Conservation (phyloP, 2,329 filamentous ascomycete species). For the Tolypocladium inflatum region DNA sequence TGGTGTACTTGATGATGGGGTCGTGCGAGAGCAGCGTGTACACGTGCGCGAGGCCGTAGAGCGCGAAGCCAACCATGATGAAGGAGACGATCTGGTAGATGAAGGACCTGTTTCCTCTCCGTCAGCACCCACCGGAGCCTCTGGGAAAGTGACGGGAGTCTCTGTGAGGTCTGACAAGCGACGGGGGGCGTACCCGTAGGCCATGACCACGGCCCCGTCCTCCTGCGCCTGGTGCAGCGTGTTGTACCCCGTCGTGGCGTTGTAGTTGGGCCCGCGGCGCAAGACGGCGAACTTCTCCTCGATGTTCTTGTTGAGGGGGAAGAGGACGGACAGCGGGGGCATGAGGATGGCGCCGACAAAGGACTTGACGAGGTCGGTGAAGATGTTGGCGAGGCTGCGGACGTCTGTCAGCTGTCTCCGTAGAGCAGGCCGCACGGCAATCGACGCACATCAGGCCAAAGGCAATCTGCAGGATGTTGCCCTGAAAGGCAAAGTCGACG, state of each 20-base stretch:
- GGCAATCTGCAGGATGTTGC: conserved; percentile 67
- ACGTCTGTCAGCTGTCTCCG: conserved; percentile 1
- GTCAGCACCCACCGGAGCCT: neutral
- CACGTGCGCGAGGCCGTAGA: conserved; percentile 53
- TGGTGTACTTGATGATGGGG: conserved; percentile 60
- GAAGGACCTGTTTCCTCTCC: conserved; percentile 37
- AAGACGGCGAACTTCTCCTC: conserved; percentile 66
- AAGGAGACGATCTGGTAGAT: conserved; percentile 58
- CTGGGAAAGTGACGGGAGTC: too few relatives aligned
- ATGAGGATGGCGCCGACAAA: conserved; percentile 64
- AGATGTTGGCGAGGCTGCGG: conserved; percentile 55
- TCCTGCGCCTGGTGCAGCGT: conserved; percentile 59
- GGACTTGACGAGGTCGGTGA: conserved; percentile 62
- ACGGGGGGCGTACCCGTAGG: conserved; percentile 49
- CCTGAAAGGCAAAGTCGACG: conserved; percentile 62
- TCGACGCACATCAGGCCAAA: conserved; percentile 58
- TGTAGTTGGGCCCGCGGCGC: conserved; percentile 44
- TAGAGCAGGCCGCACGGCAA: too few relatives aligned
- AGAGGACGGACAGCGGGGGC: conserved; percentile 57
- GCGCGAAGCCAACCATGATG: conserved; percentile 50
- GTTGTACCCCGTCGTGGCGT: conserved; percentile 50
- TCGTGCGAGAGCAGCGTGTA: conserved; percentile 55
- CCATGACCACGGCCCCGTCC: conserved; percentile 63
- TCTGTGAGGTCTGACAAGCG: neutral
- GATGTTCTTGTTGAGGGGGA: conserved; percentile 61